phyloP scores from a whole-genome alignment of 2,329 filamentous ascomycete species.

The Fusarium protoensiforme region DNA sequence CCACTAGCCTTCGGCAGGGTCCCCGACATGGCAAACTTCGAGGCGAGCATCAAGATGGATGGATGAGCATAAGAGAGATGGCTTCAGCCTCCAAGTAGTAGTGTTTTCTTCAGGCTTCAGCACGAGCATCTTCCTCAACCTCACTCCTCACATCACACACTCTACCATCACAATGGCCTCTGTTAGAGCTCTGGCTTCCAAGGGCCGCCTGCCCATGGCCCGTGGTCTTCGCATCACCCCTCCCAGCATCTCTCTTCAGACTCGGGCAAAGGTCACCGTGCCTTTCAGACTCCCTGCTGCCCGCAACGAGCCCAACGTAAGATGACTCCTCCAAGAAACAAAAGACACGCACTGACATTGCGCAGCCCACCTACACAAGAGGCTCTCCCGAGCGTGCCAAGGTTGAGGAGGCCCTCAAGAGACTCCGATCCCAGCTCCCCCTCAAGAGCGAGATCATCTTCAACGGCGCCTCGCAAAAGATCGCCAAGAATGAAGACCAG shows the following conservation, averaged over 20 bases:
- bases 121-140: background rate
- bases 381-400: slow-evolving; percentile 45
- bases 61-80: slow-evolving; percentile 34
- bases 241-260: slow-evolving; percentile 30
- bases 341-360: background rate
- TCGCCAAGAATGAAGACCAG: slow-evolving; percentile 42
- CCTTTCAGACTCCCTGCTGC: slow-evolving; percentile 47
- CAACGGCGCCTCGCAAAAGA: slow-evolving; percentile 44
- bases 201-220: slow-evolving; percentile 31
- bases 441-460: slow-evolving; percentile 47
- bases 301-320: slow-evolving; percentile 49
- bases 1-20: slow-evolving; percentile 19
- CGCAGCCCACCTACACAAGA: slow-evolving; percentile 45
- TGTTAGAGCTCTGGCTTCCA: slow-evolving; percentile 28
- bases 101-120: slow-evolving; percentile 1
- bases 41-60: background rate
- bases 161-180: slow-evolving; percentile 30
- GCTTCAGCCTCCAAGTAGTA: slow-evolving; percentile 5
- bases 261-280: slow-evolving; percentile 39
- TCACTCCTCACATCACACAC: background rate
- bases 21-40: slow-evolving; percentile 13
- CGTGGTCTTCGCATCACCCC: slow-evolving; percentile 23
- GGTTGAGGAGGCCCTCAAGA: slow-evolving; percentile 45
- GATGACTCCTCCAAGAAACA: background rate
- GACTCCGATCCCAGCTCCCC: slow-evolving; percentile 46